Base-by-base conservation (phyloP, 1,139 yeast genomes). In the Yamadazyma oceani region DNA sequence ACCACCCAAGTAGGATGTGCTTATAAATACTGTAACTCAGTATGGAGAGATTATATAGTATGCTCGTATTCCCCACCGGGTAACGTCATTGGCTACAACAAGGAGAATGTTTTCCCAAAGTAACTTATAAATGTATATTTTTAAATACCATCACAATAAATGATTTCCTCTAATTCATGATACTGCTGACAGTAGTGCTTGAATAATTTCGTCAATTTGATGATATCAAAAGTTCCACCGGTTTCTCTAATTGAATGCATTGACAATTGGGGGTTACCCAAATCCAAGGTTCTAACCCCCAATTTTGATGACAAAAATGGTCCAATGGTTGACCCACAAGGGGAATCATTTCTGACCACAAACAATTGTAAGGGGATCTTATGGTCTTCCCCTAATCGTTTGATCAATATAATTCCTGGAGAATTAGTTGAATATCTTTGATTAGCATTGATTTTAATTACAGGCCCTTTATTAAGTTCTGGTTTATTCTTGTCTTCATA, bases 171-270 rank as follows among this genome's bases (percentile, higher is more conserved):
- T 27, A 66, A 42, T 10, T 52, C 57, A 24, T 46, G 46, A 42
- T 62, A 70, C 26, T 60, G 48, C 14, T 55, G 79, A 57, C 79
- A 87, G 57, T 75, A 89, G 14, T 78, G 69, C 48, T 66, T 70
- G 57, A 85, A 87, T 46, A 90, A 68, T 35, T 66, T 64, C 35
- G 79, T 73, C 42, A 88, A 78, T 45, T 73, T 71, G 32, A 69
- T 80, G 26, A 90, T 69, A 62, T 90, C 97, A 36, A 66, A 70
- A 14, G 88, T 62, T 7, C 97, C 97, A 27, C 95, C 92, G 2
- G 96, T 90, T 62, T 92, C 98, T 60, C 98, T 78, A 42, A 88
- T 84, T 2, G 96, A 85, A 57, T 92, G 98, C 98, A 92, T 92
- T 39, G 95, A 83, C 51, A 92, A 69, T 58, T 90, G 95, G 2